Conservation (phyloP, 2,329 filamentous ascomycete species). For the Aspergillus sergii region DNA sequence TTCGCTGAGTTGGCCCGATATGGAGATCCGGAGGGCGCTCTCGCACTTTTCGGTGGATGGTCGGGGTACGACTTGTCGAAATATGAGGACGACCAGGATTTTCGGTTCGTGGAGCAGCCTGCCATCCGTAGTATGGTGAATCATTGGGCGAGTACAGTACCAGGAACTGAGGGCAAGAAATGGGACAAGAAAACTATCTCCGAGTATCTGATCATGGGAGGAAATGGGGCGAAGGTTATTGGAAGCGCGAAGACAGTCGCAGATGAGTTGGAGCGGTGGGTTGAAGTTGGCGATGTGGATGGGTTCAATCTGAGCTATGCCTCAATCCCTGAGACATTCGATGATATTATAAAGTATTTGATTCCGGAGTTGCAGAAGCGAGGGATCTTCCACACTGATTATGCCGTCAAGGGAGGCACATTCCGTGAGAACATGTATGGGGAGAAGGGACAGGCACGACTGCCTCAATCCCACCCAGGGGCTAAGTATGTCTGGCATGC, state of each 20-base stretch:
- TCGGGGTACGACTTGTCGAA: conserved; percentile 48
- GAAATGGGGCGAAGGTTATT: conserved; percentile 39
- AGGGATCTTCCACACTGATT: conserved; percentile 43
- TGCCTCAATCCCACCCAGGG: conserved; percentile 40
- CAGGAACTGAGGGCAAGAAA: conserved; percentile 42
- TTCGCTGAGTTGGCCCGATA: conserved; percentile 47
- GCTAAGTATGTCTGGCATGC: conserved; percentile 39
- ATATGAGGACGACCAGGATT: conserved; percentile 49
- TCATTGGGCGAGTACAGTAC: conserved; percentile 48
- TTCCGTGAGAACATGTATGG: conserved; percentile 44
- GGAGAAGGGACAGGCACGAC: conserved; percentile 29
- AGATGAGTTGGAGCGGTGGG: conserved; percentile 41
- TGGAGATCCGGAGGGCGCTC: conserved; percentile 48
- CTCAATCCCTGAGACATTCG: conserved; percentile 38
- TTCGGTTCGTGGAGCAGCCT: conserved; percentile 45
- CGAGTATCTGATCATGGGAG: conserved; percentile 37
- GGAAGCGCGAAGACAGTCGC: conserved; percentile 41
- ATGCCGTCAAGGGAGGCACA: conserved; percentile 40
- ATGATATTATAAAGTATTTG: conserved; percentile 37
- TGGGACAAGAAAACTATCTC: conserved; percentile 42
- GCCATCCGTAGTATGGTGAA: conserved; percentile 50
- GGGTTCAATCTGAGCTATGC: conserved; percentile 41
- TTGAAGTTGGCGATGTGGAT: conserved; percentile 37
- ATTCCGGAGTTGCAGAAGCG: conserved; percentile 37
- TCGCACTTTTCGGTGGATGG: conserved; percentile 52